These are phyloP conservation scores for Bocquillonia castaneifolia DNA, from an alignment of 441 rosid genomes.

Conservation along the genomic window DNA sequence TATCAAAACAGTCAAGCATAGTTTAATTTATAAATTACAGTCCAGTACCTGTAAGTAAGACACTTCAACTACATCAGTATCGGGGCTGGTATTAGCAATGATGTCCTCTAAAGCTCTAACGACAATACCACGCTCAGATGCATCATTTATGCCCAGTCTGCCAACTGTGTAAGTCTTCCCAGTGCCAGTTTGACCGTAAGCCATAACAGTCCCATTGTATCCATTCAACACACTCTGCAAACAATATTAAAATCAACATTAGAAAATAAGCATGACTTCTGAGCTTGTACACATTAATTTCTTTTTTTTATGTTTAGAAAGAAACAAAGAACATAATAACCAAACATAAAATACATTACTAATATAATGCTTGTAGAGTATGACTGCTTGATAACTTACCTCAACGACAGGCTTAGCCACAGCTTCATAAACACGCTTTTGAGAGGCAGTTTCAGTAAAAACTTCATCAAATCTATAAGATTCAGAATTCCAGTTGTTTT, in stretches of 20 bases:
- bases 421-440: slow-evolving; percentile 80
- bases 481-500: slow-evolving; percentile 87
- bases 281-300: slow-evolving; percentile 8
- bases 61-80: slow-evolving; percentile 60
- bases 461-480: slow-evolving; percentile 80
- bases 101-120: slow-evolving; percentile 83
- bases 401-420: slow-evolving; percentile 92
- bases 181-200: slow-evolving; percentile 92
- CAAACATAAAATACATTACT: slow-evolving; percentile 1
- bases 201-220: slow-evolving; percentile 93
- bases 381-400: slow-evolving; percentile 34
- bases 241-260: slow-evolving; percentile 3
- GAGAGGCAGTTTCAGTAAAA: slow-evolving; percentile 73
- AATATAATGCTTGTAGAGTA: background rate
- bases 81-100: slow-evolving; percentile 38
- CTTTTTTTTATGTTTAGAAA: background rate
- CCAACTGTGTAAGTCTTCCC: slow-evolving; percentile 92
- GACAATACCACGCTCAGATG: slow-evolving; percentile 86
- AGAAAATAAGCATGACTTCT: slow-evolving; percentile 19
- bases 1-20: background rate
- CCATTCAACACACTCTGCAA: slow-evolving; percentile 83
- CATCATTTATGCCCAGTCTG: slow-evolving; percentile 69
- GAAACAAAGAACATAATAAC: background rate
- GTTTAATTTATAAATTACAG: slow-evolving; percentile 1
- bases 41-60: slow-evolving; percentile 78